Percentiles rank a stretch among this genome's conserved stretches.
phyloP scores from a whole-genome alignment of 805 yeast species.

The Cyberlindnera xylosilytica region DNA sequence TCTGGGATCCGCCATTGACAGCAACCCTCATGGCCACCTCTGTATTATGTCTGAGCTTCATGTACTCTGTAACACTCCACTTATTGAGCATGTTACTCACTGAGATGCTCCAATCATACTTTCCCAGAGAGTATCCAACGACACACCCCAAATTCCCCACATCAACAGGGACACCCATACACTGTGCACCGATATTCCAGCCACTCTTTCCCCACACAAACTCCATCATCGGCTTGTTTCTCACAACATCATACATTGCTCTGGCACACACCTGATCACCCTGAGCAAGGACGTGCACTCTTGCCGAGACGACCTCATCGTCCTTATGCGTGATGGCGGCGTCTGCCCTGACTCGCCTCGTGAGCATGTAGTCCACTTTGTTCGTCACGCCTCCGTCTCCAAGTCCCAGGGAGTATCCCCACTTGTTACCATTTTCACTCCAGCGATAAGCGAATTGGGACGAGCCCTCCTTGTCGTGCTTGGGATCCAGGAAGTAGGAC shows the following conservation, averaged over 20 bases:
- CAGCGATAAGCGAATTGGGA: constrained; percentile 9
- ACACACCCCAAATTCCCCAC: not conserved
- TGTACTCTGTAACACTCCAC: not conserved
- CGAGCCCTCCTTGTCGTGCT: constrained; percentile 1
- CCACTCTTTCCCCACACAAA: not conserved
- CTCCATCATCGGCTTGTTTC: constrained; percentile 1
- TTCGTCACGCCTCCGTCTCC: constrained; percentile 1
- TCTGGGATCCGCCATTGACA: not conserved
- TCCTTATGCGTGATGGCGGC: not conserved
- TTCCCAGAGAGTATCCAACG: not conserved
- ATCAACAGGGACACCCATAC: not conserved
- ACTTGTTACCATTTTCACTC: constrained; percentile 1
- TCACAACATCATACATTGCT: constrained; percentile 2
- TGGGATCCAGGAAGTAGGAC: constrained; percentile 1
- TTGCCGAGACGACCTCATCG: not conserved
- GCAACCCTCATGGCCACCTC: constrained; percentile 3
- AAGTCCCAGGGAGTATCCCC: constrained; percentile 8
- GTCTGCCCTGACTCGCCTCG: constrained; percentile 2
- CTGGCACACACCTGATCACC: not conserved
- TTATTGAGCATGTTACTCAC: not conserved
- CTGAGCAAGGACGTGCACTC: not conserved
- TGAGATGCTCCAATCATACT: not conserved
- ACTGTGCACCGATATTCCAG: constrained; percentile 5
- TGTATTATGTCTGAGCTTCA: not conserved
- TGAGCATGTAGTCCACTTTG: constrained; percentile 6